Evolutionary conservation across 2,329 filamentous ascomycete species (phyloP).

Genomic region (Fusarium robinianum): DNA sequence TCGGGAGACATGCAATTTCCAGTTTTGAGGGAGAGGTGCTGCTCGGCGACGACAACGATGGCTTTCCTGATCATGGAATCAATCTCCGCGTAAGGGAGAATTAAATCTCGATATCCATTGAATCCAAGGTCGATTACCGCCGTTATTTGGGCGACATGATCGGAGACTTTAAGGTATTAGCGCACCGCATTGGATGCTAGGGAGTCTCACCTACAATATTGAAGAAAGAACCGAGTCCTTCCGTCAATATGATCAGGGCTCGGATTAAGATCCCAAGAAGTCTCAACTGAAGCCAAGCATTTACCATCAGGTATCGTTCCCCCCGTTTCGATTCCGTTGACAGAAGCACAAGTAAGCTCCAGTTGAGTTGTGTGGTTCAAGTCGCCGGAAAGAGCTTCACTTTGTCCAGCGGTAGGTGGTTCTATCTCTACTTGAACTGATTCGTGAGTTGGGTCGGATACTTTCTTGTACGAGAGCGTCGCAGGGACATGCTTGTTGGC

Average conservation of each 20-base stretch:
- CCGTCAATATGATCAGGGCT: conserved; percentile 12
- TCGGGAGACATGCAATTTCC: background rate
- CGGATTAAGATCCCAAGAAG: background rate
- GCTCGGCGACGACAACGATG: conserved; percentile 4
- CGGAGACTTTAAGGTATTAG: conserved; percentile 3
- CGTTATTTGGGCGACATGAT: conserved; percentile 10
- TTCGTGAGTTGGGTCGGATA: background rate
- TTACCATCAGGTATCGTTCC: no score
- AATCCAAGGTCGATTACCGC: conserved; percentile 16
- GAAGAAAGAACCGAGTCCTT: conserved; percentile 9
- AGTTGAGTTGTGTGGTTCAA: background rate
- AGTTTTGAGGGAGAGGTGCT: conserved; percentile 3
- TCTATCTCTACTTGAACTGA: background rate
- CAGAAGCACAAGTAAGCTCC: background rate
- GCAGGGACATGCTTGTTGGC: conserved; percentile 10
- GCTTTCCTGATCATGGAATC: conserved; percentile 5
- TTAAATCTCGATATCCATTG: conserved; percentile 17
- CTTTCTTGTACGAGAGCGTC: conserved; percentile 9
- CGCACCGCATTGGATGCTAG: no score
- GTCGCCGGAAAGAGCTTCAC: background rate
- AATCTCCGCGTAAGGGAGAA: conserved; percentile 8
- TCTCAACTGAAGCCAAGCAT: no score
- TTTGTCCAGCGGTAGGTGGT: background rate
- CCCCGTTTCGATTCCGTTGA: no score
- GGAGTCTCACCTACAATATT: conserved; percentile 2